These are phyloP conservation scores for Penicillium sp. DNA, from an alignment of 2,329 filamentous ascomycete species.

Conservation along the genomic window DNA sequence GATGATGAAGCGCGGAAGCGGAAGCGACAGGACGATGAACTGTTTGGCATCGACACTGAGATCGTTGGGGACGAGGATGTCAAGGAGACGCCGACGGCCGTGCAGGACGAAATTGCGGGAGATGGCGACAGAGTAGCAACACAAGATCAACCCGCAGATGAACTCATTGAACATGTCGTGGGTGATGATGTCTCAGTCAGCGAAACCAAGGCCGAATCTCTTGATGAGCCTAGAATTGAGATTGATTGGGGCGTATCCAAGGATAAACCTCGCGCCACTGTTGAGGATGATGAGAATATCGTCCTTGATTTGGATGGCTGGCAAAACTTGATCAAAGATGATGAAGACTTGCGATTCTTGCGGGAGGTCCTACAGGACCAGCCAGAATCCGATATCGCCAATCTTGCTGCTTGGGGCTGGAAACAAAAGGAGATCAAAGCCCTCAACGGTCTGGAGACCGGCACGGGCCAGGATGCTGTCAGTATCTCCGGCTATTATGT, in stretches of 20 bases:
- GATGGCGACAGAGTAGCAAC: slow-evolving; percentile 5
- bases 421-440: slow-evolving; percentile 69
- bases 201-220: slow-evolving; percentile 24
- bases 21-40: slow-evolving; percentile 77
- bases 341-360: slow-evolving; percentile 61
- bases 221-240: slow-evolving; percentile 44
- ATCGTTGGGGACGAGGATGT: slow-evolving; percentile 52
- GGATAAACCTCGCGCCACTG: slow-evolving; percentile 58
- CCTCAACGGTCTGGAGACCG: slow-evolving; percentile 58
- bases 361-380: slow-evolving; percentile 50
- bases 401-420: slow-evolving; percentile 64
- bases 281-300: slow-evolving; percentile 61
- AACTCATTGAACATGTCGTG: slow-evolving; percentile 1
- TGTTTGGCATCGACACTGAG: slow-evolving; percentile 63
- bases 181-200: slow-evolving; percentile 21
- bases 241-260: slow-evolving; percentile 60
- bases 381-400: slow-evolving; percentile 50
- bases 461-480: slow-evolving; percentile 51
- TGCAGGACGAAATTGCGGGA: slow-evolving; percentile 4
- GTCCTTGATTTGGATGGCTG: slow-evolving; percentile 68
- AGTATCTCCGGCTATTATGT: slow-evolving; percentile 72
- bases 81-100: slow-evolving; percentile 31
- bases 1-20: slow-evolving; percentile 70
- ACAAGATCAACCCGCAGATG: slow-evolving; percentile 1
- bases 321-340: slow-evolving; percentile 65